Evolutionary conservation across 2,329 filamentous ascomycete genomes (phyloP), one percentile per base, ranked within the genome.

Genomic region (Thielaviopsis ethacetica): DNA sequence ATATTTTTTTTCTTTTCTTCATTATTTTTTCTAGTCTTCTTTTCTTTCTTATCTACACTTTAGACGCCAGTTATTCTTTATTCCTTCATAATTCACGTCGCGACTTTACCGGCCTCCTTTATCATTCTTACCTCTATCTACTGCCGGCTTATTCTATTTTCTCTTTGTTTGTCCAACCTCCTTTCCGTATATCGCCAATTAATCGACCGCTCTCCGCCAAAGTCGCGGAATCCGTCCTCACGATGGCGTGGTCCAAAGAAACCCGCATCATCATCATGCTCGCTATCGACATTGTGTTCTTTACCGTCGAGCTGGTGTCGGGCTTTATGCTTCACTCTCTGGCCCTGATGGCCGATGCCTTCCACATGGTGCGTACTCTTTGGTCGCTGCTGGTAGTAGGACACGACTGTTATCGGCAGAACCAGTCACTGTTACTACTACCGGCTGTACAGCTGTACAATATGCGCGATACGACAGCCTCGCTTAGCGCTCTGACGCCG

Each of bases 311-410:
- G 73, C 74, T 98, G 62, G 82, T 86, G 60, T 83, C 86, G 62
- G 91, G 93, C 62, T 88, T 95, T 75, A 75, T 85, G 63, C 89
- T 95, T 62, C 85, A 91, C 68, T 97, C 93, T 19, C 80, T 98
- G 65, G 93, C 93, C 44, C 80, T 98, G 61, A 90, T 94, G 68
- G 93, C 93, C 58, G 93, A 98, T 75, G 90, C 93, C 62, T 98
- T 98, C 71, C 93, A 98, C 73, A 98, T 98, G 93, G 86, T 89
- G 68, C 65, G 78, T 71, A 50, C 47, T 55, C 56, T 47, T 54
- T 30, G 50, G 50, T 27, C 53, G 59, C 60, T 22, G 1, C 19
- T n/a, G 13, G 21, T 22, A 52, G 9, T 51, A 15, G 10, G 1
- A n/a, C 27, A 19, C 30, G 13, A 50, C 19, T 21, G 3, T 19